phyloP scores from a whole-genome alignment of 225 moss, liverwort and hornwort species.

The Ulota crispa region DNA sequence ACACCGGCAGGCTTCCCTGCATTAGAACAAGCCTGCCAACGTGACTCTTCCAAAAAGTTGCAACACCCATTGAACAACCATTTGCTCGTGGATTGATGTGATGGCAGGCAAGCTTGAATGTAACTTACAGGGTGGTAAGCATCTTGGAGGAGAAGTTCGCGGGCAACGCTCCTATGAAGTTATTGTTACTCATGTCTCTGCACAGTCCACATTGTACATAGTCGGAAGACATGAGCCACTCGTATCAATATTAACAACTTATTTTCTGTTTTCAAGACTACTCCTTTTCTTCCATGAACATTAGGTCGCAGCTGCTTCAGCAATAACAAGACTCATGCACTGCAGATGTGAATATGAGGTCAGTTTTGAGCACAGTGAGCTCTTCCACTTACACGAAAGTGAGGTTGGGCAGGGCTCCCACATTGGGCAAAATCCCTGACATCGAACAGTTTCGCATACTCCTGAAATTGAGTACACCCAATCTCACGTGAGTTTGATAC shows the following conservation, averaged over 20 bases:
- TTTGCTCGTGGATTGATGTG: background rate
- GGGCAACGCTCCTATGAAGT: conserved; percentile 37
- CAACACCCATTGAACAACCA: background rate
- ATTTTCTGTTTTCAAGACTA: background rate
- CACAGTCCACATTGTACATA: background rate
- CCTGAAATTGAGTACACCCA: conserved; percentile 27
- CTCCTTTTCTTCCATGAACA: background rate
- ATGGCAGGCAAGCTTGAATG: background rate
- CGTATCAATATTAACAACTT: background rate
- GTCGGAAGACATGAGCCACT: background rate
- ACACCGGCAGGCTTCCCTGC: background rate
- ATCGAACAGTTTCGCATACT: conserved; percentile 53
- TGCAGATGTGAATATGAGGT: background rate
- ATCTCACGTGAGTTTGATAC: background rate
- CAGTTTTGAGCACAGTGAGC: background rate
- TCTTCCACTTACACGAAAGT: conserved; percentile 45
- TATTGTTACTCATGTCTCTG: conserved; percentile 55
- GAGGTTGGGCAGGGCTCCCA: conserved; percentile 33
- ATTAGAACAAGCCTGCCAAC: conserved; percentile 1
- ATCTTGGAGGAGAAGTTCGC: conserved; percentile 13
- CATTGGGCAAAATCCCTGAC: conserved; percentile 17
- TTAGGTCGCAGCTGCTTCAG: background rate
- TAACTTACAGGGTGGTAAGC: conserved; percentile 38
- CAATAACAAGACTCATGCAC: background rate
- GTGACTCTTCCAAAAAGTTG: background rate